Percentiles rank a stretch among this genome's conserved stretches.
Evolutionary conservation across 2,329 filamentous ascomycete genomes (phyloP).

Genomic region (Ascosphaera apis): DNA sequence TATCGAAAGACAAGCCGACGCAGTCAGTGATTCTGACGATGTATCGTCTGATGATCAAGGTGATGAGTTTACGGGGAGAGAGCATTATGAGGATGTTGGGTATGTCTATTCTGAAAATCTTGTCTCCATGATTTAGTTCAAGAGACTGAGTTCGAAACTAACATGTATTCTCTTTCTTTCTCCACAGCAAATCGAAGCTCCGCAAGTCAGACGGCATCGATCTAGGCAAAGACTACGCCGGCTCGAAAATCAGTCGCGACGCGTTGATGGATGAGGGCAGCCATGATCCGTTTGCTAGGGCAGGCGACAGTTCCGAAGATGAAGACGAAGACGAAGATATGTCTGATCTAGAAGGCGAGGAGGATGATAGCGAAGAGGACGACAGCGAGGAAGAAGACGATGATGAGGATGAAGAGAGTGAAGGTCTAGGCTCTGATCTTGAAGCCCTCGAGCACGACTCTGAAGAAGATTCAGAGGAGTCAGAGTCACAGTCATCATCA

Average conservation of each 20-base stretch:
- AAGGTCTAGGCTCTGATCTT: slow-evolving; percentile 10
- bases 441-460: slow-evolving; percentile 9
- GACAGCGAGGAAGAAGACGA: slow-evolving; percentile 14
- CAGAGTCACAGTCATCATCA: slow-evolving; percentile 7
- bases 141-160: not conserved
- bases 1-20: slow-evolving; percentile 10
- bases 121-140: slow-evolving; percentile 1
- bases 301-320: slow-evolving; percentile 8
- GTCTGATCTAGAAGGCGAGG: slow-evolving; percentile 5
- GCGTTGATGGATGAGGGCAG: slow-evolving; percentile 33
- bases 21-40: slow-evolving; percentile 21
- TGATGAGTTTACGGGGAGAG: slow-evolving; percentile 37
- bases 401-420: slow-evolving; percentile 13
- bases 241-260: slow-evolving; percentile 48
- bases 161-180: not conserved
- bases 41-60: slow-evolving; percentile 33
- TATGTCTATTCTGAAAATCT: slow-evolving; percentile 16
- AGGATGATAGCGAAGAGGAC: slow-evolving; percentile 7
- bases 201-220: slow-evolving; percentile 45
- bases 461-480: slow-evolving; percentile 3
- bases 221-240: slow-evolving; percentile 60
- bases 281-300: slow-evolving; percentile 21
- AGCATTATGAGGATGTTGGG: slow-evolving; percentile 68
- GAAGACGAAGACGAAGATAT: slow-evolving; percentile 4
- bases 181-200: slow-evolving; percentile 51